Base-by-base conservation (phyloP, 352 stramenopile species). In the Phytophthora parvispora region DNA sequence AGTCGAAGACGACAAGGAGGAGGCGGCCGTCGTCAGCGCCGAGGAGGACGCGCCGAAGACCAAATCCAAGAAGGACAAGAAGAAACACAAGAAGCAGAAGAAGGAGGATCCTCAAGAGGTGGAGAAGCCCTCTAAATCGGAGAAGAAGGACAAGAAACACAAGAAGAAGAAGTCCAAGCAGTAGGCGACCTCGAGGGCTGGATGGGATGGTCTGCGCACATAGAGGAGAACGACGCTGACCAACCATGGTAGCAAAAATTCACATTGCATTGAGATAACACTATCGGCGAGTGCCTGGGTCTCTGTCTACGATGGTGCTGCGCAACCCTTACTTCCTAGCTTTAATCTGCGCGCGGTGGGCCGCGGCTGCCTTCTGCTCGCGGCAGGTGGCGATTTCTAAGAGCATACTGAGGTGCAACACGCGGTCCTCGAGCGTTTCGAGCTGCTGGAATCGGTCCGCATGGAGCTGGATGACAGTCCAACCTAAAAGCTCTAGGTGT, bases 401-500 rank as follows among this genome's bases (percentile, higher is more conserved):
- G 42, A 90, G 53, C 75, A 89, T 89, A 34, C 81, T 90, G 53
- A 94, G 58, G 59, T 92, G 78, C 61, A 85, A 73, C 31, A 79
- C 71, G 24, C 86, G 81, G 34, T 87, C 75, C 16, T 91, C 79
- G 13, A 80, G 53, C 22, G 69, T 82, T 12, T 66, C 50, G 5
- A 93, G 71, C n/a, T 84, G 48, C 66, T 84, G 66, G 51, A 92
- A 92, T 34, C 72, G 72, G 50, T 88, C 75, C 3, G 74, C 75
- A 18, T 83, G 80, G 15, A 94, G 55, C 51, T 92, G 76, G 53
- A 94, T 89, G 40, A 93, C 75, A 27, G 86, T 86, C 84, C 84
- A 94, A 15, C 86, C 86, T 18, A 89, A 66, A 40, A 78, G 67
- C 56, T 90, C 74, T 12, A 94, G 42, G 54, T 94, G 86, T 1